phyloP scores from a whole-genome alignment of 78 protist genomes.

The Dictyostelium purpureum region DNA sequence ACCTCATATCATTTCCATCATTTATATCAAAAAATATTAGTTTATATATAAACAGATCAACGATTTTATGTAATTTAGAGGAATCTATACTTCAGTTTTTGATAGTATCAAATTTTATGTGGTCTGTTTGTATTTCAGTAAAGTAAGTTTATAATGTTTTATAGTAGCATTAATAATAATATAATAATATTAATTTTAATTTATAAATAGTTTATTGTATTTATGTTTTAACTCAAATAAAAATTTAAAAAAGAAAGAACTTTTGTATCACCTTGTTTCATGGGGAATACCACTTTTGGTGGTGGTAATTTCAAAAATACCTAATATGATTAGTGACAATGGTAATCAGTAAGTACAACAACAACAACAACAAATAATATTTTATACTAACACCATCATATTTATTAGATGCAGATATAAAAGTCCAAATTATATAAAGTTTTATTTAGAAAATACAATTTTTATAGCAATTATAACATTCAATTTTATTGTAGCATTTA shows the following conservation, averaged over 20 bases:
- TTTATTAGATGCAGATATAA: conserved; percentile 34
- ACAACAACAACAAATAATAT: no score
- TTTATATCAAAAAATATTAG: conserved; percentile 8
- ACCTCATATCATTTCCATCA: conserved; percentile 18
- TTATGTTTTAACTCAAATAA: conserved; percentile 36
- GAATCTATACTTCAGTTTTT: conserved; percentile 41
- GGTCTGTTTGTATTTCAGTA: conserved; percentile 55
- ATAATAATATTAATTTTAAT: background rate
- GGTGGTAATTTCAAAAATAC: conserved; percentile 15
- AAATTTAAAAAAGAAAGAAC: conserved; percentile 55
- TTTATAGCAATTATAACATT: background rate
- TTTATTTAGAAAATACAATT: conserved; percentile 13
- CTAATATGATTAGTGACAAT: conserved; percentile 22
- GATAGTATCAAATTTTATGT: conserved; percentile 53
- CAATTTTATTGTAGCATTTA: conserved; percentile 1
- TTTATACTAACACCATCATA: background rate
- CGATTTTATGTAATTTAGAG: conserved; percentile 40
- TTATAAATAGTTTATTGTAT: conserved; percentile 58
- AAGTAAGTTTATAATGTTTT: conserved; percentile 7
- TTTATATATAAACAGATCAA: background rate
- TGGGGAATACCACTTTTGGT: conserved; percentile 45
- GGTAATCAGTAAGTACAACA: conserved; percentile 16
- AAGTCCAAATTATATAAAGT: conserved; percentile 20
- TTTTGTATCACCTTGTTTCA: conserved; percentile 23
- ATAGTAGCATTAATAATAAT: background rate